These are phyloP conservation scores for Nemophila menziesii DNA, from an alignment of 257 asterid genomes.

Conservation along the genomic window DNA sequence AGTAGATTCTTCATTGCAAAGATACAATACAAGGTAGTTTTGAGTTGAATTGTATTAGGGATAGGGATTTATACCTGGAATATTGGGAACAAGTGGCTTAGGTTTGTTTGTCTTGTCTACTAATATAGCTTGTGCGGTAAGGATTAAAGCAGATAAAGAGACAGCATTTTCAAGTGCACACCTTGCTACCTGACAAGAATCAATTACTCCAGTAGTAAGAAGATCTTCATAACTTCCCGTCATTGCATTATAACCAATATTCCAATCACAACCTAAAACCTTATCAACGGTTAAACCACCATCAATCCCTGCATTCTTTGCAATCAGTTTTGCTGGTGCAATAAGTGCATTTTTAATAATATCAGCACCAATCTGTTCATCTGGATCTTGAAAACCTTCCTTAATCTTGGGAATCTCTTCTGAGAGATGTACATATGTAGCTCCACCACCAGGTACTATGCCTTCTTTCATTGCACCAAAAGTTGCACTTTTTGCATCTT, in stretches of 20 bases:
- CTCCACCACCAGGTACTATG: slow-evolving; percentile 97
- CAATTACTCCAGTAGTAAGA: slow-evolving; percentile 71
- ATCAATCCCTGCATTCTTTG: slow-evolving; percentile 83
- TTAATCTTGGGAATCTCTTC: slow-evolving; percentile 57
- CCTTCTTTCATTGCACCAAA: slow-evolving; percentile 96
- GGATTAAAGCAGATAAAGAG: slow-evolving; percentile 76
- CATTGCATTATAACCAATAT: slow-evolving; percentile 74
- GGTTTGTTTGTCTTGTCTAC: slow-evolving; percentile 56
- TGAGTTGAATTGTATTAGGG: too few relatives aligned
- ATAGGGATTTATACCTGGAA: slow-evolving; percentile 83
- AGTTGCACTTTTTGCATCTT: slow-evolving; percentile 90
- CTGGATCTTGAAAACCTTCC: slow-evolving; percentile 43
- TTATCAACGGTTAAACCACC: slow-evolving; percentile 67
- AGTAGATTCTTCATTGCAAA: too few relatives aligned
- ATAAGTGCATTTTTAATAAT: slow-evolving; percentile 86
- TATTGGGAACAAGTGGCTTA: slow-evolving; percentile 48
- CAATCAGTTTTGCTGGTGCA: slow-evolving; percentile 80
- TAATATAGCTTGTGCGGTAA: slow-evolving; percentile 82
- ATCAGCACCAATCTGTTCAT: slow-evolving; percentile 88
- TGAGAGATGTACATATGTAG: slow-evolving; percentile 72
- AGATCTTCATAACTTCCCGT: slow-evolving; percentile 69
- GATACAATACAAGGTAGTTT: too few relatives aligned
- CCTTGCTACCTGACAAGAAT: slow-evolving; percentile 68
- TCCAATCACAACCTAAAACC: slow-evolving; percentile 34
- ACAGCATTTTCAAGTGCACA: slow-evolving; percentile 87